phyloP scores from a whole-genome alignment of 108 stramenopile genomes.

The Schizochytrium sp. region DNA sequence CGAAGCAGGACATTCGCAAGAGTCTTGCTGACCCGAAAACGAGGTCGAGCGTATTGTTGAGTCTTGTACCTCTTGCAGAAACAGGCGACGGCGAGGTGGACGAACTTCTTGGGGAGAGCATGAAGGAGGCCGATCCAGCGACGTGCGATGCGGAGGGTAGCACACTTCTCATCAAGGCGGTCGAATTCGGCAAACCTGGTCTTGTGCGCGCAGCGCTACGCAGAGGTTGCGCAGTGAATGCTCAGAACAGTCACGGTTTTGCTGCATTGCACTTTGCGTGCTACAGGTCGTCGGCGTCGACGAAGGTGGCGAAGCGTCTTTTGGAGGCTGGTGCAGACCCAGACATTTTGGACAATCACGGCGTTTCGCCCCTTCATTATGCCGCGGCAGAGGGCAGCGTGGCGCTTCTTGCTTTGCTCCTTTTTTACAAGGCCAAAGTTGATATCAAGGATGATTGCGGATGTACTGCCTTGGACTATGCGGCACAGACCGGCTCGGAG shows the following conservation, averaged over 20 bases:
- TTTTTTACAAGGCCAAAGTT: neutral
- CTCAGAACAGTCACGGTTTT: neutral
- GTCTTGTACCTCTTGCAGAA: neutral
- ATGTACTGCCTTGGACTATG: neutral
- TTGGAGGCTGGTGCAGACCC: neutral
- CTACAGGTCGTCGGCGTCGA: neutral
- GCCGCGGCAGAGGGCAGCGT: neutral
- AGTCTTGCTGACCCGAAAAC: neutral
- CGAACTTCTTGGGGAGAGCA: neutral
- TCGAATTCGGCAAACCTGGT: neutral
- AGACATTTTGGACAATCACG: neutral
- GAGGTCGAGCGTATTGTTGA: neutral
- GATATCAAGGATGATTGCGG: neutral
- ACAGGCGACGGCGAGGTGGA: neutral
- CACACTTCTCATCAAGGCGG: neutral
- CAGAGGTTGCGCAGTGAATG: neutral
- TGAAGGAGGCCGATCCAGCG: neutral
- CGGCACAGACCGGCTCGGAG: neutral
- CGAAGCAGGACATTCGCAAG: neutral
- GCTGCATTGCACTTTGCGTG: neutral
- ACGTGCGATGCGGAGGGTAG: neutral
- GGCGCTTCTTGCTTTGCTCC: neutral
- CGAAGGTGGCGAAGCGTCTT: neutral
- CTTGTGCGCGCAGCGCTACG: neutral
- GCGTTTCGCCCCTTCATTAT: neutral